phyloP scores from a whole-genome alignment of 2,329 filamentous ascomycete species.

The Teratosphaeria zuluensis region DNA sequence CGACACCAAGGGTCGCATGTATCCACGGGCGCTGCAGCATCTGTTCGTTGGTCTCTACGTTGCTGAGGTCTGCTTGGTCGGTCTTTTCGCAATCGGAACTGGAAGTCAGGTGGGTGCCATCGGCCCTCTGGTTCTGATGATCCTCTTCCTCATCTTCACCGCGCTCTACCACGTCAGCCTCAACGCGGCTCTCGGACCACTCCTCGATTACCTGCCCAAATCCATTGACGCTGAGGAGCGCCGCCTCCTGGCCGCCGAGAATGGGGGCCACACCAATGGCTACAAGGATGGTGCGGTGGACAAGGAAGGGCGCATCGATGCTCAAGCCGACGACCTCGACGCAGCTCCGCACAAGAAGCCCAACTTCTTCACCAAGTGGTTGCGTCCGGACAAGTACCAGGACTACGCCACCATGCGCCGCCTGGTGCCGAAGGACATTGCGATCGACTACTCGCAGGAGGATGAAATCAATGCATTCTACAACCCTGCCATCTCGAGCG shows the following conservation, averaged over 20 bases:
- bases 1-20: conserved; percentile 80
- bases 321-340: conserved; percentile 5
- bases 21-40: conserved; percentile 79
- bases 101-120: conserved; percentile 40
- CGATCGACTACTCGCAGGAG: conserved; percentile 52
- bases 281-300: conserved; percentile 13
- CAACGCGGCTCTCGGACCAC: conserved; percentile 61
- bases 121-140: conserved; percentile 65
- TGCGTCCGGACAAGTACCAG: conserved; percentile 68
- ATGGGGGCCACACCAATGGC: conserved; percentile 18
- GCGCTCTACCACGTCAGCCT: conserved; percentile 66
- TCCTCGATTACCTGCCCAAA: conserved; percentile 66
- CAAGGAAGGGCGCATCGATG: conserved; percentile 17
- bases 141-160: conserved; percentile 66
- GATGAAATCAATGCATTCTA: conserved; percentile 60
- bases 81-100: conserved; percentile 63
- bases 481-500: conserved; percentile 57
- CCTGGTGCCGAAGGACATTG: conserved; percentile 52
- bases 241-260: conserved; percentile 25
- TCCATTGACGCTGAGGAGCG: conserved; percentile 29
- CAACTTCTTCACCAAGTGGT: conserved; percentile 56
- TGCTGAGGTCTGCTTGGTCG: conserved; percentile 67
- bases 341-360: conserved; percentile 37
- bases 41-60: conserved; percentile 78
- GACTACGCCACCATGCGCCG: conserved; percentile 63